Evolutionary conservation across 257 asterid genomes (phyloP).

Genomic region (Voacanga thouarsii): DNA sequence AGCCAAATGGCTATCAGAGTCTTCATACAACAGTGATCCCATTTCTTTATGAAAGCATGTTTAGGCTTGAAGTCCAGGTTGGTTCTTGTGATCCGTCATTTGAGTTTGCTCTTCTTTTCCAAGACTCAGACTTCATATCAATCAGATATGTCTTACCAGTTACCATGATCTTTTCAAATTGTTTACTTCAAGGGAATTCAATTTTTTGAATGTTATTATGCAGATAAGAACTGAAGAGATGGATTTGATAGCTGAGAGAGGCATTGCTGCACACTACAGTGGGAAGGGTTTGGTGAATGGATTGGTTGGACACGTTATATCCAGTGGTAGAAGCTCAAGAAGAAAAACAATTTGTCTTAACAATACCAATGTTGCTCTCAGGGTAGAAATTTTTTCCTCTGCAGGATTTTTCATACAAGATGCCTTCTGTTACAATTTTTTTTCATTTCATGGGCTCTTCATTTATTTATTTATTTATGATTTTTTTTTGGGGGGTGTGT

Average conservation of each 20-base stretch:
- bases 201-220: slow-evolving; percentile 13
- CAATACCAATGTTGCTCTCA: slow-evolving; percentile 85
- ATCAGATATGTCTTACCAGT: background rate
- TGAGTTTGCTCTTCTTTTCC: background rate
- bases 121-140: background rate
- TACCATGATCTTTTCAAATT: background rate
- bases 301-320: slow-evolving; percentile 66
- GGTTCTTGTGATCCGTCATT: slow-evolving; percentile 11
- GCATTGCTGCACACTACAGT: slow-evolving; percentile 92
- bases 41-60: slow-evolving; percentile 90
- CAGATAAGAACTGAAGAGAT: slow-evolving; percentile 93
- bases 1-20: slow-evolving; percentile 91
- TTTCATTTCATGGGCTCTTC: background rate
- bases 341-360: slow-evolving; percentile 73
- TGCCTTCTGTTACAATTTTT: background rate
- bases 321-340: slow-evolving; percentile 46
- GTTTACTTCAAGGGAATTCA: background rate
- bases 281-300: slow-evolving; percentile 80
- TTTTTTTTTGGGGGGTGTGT: background rate
- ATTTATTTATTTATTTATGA: background rate
- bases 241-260: slow-evolving; percentile 93
- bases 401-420: background rate
- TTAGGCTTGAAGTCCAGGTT: slow-evolving; percentile 94
- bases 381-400: slow-evolving; percentile 50
- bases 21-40: slow-evolving; percentile 95